Evolutionary conservation across 2,329 filamentous ascomycete species (phyloP).

Genomic region (Berkeleyomyces basicola): DNA sequence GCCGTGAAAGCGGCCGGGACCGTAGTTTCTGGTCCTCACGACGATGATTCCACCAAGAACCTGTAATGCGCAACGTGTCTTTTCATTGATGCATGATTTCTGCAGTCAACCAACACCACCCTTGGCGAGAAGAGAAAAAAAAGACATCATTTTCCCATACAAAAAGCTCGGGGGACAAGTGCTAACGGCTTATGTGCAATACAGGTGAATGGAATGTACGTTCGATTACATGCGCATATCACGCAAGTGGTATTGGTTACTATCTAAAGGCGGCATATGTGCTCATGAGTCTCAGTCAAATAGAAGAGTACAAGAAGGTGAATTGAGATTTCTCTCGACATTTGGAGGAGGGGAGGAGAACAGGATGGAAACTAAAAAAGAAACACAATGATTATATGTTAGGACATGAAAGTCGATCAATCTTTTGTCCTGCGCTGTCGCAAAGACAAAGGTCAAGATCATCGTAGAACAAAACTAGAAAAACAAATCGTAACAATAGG

Average conservation of each 20-base stretch:
- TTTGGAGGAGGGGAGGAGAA: background rate
- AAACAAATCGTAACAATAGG: background rate
- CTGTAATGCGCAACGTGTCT: background rate
- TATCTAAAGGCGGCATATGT: background rate
- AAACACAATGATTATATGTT: background rate
- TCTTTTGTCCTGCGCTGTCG: background rate
- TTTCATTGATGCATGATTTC: no score
- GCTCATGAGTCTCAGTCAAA: background rate
- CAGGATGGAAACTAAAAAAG: background rate
- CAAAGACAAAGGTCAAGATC: background rate
- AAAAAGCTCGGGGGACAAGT: background rate
- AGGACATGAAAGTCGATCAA: background rate
- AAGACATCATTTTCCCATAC: background rate
- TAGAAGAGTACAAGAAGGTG: background rate
- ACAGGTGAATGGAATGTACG: background rate
- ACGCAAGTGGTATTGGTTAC: background rate
- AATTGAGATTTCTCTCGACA: background rate
- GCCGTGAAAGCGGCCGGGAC: conserved; percentile 17
- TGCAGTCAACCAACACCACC: no score
- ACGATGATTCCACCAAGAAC: background rate
- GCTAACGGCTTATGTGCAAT: background rate
- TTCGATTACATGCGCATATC: background rate
- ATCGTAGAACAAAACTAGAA: background rate
- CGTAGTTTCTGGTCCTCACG: background rate
- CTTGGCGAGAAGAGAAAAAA: background rate